These are phyloP conservation scores for Cucurbita pepo DNA, from an alignment of 306 rosid species.

Conservation along the genomic window DNA sequence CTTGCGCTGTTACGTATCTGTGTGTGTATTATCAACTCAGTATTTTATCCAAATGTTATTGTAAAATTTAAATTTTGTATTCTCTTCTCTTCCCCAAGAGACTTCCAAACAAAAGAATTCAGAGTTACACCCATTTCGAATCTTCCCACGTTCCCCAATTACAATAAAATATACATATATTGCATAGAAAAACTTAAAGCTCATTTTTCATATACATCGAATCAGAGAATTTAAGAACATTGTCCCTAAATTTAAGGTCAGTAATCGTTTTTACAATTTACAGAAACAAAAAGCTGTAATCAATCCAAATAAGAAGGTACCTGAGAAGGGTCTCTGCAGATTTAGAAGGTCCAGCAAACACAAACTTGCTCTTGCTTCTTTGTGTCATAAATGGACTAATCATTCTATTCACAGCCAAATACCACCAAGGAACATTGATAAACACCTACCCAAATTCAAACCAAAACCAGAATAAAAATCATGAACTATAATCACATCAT, in stretches of 20 bases:
- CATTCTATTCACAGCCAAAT: constrained; percentile 52
- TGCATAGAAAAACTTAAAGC: too few species aligned
- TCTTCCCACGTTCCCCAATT: neutral
- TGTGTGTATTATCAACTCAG: neutral
- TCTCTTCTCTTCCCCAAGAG: neutral
- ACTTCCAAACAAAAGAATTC: neutral
- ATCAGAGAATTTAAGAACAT: neutral
- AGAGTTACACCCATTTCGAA: neutral
- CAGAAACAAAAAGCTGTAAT: neutral
- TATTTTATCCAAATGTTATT: too few species aligned
- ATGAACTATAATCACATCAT: neutral
- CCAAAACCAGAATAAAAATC: neutral
- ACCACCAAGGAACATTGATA: constrained; percentile 83
- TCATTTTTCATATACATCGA: neutral
- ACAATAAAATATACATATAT: too few species aligned
- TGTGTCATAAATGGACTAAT: constrained; percentile 59
- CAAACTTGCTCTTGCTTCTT: constrained; percentile 60
- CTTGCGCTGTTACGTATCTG: constrained; percentile 58
- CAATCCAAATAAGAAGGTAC: constrained; percentile 5
- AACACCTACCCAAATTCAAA: constrained; percentile 28
- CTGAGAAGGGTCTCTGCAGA: constrained; percentile 43
- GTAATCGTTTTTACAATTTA: neutral
- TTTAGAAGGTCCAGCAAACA: constrained; percentile 58
- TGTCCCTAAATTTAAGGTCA: neutral
- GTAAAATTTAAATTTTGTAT: too few species aligned